Percentiles rank a stretch among this genome's conserved stretches.
Conservation (phyloP, 1,284 basidiomycete species). For the Lentinus polychrous region DNA sequence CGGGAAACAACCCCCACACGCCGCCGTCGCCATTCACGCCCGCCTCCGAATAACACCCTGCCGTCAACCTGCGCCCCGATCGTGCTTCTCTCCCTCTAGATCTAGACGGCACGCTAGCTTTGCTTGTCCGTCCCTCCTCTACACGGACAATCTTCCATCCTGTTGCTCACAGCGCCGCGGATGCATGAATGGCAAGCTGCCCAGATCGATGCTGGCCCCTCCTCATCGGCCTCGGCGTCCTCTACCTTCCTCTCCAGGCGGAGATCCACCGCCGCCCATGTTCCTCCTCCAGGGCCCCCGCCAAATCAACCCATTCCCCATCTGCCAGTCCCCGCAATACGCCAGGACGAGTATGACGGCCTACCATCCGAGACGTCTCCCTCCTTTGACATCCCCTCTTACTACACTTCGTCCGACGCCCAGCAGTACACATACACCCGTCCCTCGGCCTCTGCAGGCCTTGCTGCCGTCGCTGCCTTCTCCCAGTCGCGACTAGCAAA, state of each 20-base stretch:
- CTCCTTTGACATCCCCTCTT: conserved; percentile 15
- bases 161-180: too few species aligned
- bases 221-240: conserved; percentile 27
- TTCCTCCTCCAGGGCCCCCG: conserved; percentile 61
- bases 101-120: too few species aligned
- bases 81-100: too few species aligned
- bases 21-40: too few species aligned
- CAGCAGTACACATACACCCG: conserved; percentile 33
- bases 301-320: conserved; percentile 68
- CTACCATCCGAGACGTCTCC: conserved; percentile 15
- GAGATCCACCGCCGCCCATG: conserved; percentile 58
- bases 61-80: too few species aligned
- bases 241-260: conserved; percentile 38
- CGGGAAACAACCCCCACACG: too few species aligned
- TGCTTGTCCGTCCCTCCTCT: too few species aligned
- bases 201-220: conserved; percentile 23
- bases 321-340: conserved; percentile 35
- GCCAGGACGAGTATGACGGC: conserved; percentile 22
- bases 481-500: conserved; percentile 45
- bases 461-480: conserved; percentile 54
- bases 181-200: conserved; percentile 42
- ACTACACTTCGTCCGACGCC: conserved; percentile 13
- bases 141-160: too few species aligned
- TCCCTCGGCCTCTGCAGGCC: conserved; percentile 45
- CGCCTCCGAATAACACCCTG: too few species aligned